These are phyloP conservation scores for Proliferodiscus dingleyae DNA, from an alignment of 2,329 filamentous ascomycete species.

Conservation along the genomic window DNA sequence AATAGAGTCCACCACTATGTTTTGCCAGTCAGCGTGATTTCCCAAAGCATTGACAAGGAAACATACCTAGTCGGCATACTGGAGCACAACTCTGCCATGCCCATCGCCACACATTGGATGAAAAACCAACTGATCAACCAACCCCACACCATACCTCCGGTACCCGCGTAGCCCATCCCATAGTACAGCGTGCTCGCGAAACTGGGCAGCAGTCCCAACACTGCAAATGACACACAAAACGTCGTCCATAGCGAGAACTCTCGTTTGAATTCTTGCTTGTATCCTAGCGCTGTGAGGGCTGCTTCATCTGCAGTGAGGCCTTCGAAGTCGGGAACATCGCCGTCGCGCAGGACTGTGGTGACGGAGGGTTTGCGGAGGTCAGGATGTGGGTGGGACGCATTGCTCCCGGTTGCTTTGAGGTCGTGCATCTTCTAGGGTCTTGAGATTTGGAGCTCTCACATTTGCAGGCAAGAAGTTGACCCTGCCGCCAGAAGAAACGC, in stretches of 20 bases:
- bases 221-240: conserved; percentile 70
- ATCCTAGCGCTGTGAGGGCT: conserved; percentile 55
- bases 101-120: conserved; percentile 64
- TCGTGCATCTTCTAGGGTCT: too few species aligned
- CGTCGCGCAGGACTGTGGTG: conserved; percentile 45
- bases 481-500: background rate
- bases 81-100: conserved; percentile 67
- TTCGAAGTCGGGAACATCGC: conserved; percentile 42
- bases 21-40: conserved; percentile 3
- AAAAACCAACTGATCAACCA: conserved; percentile 71
- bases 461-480: background rate
- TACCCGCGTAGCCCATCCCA: conserved; percentile 57
- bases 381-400: too few species aligned
- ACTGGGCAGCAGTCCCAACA: conserved; percentile 64
- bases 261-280: conserved; percentile 49
- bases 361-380: conserved; percentile 35
- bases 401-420: too few species aligned
- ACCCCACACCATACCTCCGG: conserved; percentile 67
- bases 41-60: background rate
- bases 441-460: too few species aligned
- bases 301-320: conserved; percentile 53
- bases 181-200: conserved; percentile 69
- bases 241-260: conserved; percentile 72
- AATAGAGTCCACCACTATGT: conserved; percentile 62
- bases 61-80: conserved; percentile 62